A percentile compares a stretch with the other conserved stretches of the same genome.
Evolutionary conservation across 352 stramenopile genomes (phyloP).

Genomic region (Globisporangium recalcitrans): DNA sequence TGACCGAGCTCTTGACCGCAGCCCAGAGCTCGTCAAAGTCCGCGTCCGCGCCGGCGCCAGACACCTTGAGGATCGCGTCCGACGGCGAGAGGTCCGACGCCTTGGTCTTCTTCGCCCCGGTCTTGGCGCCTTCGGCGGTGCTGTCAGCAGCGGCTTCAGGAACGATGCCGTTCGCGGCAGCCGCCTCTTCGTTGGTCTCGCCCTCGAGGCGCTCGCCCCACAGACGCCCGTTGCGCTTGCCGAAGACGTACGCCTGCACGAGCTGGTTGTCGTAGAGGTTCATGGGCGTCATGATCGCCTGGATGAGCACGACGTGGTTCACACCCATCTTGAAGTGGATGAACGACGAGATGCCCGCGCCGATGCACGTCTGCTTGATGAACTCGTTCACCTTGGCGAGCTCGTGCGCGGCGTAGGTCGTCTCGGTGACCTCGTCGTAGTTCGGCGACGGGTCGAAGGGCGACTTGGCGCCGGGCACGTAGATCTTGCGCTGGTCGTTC

Average conservation of each 20-base stretch:
- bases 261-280: conserved; percentile 82
- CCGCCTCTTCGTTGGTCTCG: conserved; percentile 55
- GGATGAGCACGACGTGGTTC: conserved; percentile 86
- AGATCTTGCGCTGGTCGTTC: conserved; percentile 79
- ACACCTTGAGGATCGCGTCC: conserved; percentile 56
- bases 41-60: conserved; percentile 56
- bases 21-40: conserved; percentile 71
- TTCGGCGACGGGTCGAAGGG: conserved; percentile 78
- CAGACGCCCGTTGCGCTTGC: conserved; percentile 51
- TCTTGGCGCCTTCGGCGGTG: not conserved
- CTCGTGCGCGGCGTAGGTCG: conserved; percentile 72
- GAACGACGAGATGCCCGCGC: conserved; percentile 65
- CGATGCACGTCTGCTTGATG: conserved; percentile 81
- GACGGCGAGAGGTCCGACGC: conserved; percentile 27
- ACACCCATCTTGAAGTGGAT: conserved; percentile 85
- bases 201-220: conserved; percentile 80
- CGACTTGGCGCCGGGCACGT: conserved; percentile 59
- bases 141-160: conserved; percentile 4
- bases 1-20: conserved; percentile 51
- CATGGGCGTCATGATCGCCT: conserved; percentile 80
- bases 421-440: conserved; percentile 74
- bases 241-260: conserved; percentile 73
- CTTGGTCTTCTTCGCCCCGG: conserved; percentile 27
- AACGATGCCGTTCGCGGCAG: conserved; percentile 23
- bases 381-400: conserved; percentile 68